Percentiles rank a stretch among this genome's conserved stretches.
These are phyloP conservation scores for Botrytis squamosa DNA, from an alignment of 2,329 filamentous ascomycete genomes.

Conservation along the genomic window DNA sequence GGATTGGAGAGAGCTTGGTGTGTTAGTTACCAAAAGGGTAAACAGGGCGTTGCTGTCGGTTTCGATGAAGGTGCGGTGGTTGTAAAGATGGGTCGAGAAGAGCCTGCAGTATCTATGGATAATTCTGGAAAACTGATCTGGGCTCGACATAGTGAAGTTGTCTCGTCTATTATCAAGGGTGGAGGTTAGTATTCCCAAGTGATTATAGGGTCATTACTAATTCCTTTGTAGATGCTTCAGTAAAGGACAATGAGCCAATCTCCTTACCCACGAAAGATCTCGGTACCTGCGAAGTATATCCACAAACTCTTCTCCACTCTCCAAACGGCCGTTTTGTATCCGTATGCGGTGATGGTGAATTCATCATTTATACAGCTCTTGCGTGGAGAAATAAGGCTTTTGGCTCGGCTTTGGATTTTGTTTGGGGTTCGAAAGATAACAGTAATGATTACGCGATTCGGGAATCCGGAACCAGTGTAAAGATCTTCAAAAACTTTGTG, in stretches of 20 bases:
- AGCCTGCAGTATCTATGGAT: constrained; percentile 98
- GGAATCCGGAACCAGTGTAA: constrained; percentile 90
- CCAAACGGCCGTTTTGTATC: constrained; percentile 88
- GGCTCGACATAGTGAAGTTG: constrained; percentile 92
- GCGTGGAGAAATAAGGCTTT: constrained; percentile 98
- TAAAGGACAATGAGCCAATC: constrained; percentile 89
- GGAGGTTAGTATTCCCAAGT: constrained; percentile 51
- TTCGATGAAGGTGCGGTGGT: constrained; percentile 98
- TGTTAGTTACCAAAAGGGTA: constrained; percentile 90
- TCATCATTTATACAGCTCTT: constrained; percentile 96
- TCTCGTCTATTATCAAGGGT: constrained; percentile 92
- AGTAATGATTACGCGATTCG: constrained; percentile 98
- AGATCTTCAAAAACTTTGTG: constrained; percentile 97
- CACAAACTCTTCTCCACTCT: constrained; percentile 91
- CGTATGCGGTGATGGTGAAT: constrained; percentile 93
- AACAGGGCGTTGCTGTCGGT: constrained; percentile 91
- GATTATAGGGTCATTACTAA: constrained; percentile 33
- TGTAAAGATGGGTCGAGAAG: constrained; percentile 94
- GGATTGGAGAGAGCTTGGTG: constrained; percentile 96
- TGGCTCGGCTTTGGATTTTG: constrained; percentile 91
- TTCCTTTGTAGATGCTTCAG: constrained; percentile 58
- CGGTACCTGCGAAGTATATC: constrained; percentile 94
- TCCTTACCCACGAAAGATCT: constrained; percentile 89
- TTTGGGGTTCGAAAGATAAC: constrained; percentile 95
- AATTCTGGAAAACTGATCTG: constrained; percentile 92